These are phyloP conservation scores for Aureobasidium mangrovei DNA, from an alignment of 2,329 filamentous ascomycete species.

Conservation along the genomic window DNA sequence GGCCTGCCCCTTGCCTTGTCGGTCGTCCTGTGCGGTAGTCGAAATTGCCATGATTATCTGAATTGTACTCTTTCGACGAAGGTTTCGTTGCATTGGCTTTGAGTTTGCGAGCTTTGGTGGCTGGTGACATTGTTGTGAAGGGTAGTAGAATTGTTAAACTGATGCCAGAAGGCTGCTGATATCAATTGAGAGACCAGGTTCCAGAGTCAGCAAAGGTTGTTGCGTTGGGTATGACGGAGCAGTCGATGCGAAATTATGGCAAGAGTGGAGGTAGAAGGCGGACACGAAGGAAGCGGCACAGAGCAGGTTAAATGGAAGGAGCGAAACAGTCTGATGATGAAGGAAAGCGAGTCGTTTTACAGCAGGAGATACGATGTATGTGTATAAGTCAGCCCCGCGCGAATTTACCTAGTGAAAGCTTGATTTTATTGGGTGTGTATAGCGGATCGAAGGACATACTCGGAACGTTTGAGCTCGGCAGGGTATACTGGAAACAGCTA, in stretches of 20 bases:
- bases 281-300: background rate
- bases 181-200: background rate
- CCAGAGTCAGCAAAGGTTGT: background rate
- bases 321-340: background rate
- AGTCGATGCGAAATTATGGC: background rate
- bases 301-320: background rate
- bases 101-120: background rate
- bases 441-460: background rate
- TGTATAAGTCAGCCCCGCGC: conserved; percentile 12
- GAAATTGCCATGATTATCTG: background rate
- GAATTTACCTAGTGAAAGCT: conserved; percentile 4
- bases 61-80: background rate
- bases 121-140: background rate
- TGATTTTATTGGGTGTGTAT: conserved; percentile 7
- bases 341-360: background rate
- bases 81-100: background rate
- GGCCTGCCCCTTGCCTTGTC: no score
- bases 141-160: background rate
- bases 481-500: conserved; percentile 7
- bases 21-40: no score
- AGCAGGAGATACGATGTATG: background rate
- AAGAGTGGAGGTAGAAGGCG: background rate
- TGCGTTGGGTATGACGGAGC: background rate
- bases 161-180: background rate
- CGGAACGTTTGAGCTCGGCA: conserved; percentile 8